These are phyloP conservation scores for Trametes gibbosa DNA, from an alignment of 768 basidiomycete genomes.

Conservation along the genomic window DNA sequence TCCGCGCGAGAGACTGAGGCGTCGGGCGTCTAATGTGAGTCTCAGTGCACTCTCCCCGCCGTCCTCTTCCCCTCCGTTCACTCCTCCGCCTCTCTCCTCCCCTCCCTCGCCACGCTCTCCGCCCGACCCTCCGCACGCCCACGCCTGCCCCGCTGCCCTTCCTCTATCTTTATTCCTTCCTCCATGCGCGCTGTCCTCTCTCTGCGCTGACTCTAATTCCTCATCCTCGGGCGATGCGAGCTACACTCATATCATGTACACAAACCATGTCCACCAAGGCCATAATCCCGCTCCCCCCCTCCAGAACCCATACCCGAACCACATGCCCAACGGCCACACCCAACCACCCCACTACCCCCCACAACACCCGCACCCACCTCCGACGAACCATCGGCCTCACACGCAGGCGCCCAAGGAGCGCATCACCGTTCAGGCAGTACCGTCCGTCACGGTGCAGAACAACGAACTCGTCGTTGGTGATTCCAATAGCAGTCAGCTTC, in stretches of 20 bases:
- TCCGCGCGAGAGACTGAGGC: constrained; percentile 17
- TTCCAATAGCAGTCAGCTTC: constrained; percentile 62
- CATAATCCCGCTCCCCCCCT: constrained; percentile 37
- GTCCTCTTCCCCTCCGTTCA: constrained; percentile 15
- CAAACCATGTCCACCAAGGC: constrained; percentile 46
- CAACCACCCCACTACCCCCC: constrained; percentile 21
- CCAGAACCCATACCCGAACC: constrained; percentile 35
- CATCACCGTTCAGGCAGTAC: constrained; percentile 68
- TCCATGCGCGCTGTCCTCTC: constrained; percentile 23
- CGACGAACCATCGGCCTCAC: constrained; percentile 20
- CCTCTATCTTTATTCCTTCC: constrained; percentile 27
- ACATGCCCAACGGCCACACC: constrained; percentile 31
- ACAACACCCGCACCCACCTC: constrained; percentile 13
- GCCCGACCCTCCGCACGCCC: background rate
- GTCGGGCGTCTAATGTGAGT: constrained; percentile 6
- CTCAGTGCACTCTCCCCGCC: constrained; percentile 14
- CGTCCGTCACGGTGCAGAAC: constrained; percentile 70
- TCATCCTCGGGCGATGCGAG: constrained; percentile 50
- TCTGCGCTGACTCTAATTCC: constrained; percentile 31
- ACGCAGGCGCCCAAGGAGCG: constrained; percentile 48
- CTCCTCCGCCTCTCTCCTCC: constrained; percentile 6
- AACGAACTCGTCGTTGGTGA: constrained; percentile 71
- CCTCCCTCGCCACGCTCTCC: constrained; percentile 1
- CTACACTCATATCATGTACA: constrained; percentile 52
- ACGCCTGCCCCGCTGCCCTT: constrained; percentile 5